Evolutionary conservation across 1,284 basidiomycete species (phyloP), one percentile per base, ranked within the genome.

Genomic region (Leccinum pachyderme): DNA sequence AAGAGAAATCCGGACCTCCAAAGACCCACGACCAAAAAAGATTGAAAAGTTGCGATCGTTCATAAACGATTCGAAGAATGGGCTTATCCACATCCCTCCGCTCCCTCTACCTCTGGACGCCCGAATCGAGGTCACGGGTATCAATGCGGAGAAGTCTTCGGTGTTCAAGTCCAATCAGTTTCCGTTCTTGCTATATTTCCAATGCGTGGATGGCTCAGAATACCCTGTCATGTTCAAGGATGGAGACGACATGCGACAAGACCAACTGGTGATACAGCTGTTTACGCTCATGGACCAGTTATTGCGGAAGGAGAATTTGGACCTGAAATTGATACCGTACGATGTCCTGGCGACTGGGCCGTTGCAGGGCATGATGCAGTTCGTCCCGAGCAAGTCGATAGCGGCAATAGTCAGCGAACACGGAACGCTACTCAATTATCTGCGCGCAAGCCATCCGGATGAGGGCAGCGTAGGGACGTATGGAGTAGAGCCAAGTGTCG

Each of bases 161-260:
- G 88, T 99, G 29, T 99, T 99, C 82, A 99, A 99, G 72, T 98
- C 95, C 43, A 98, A 96, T 65, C 86, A 98, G 51, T 93, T 89
- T 61, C 97, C 97, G 0, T 80, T 99, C 48, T 79, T 96, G 18
- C 78, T 99, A 11, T 93, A 91, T 73, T 96, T 98, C 70, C 87
- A 93, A 66, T 89, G 89, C 59, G 74, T 84, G 41, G 81, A 88
- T 59, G 82, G 87, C 6, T 78, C 80, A 33, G 89, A 94, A 67
- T 99, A 92, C 71, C 91, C 95, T 0, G 82, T 98, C 49, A 99
- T 99, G 60, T 98, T 98, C 81, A 99, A 99, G 73, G 95, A 98
- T 62, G 97, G 97, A 6, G 97, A 99, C 69, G 97, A 99, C 69
- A 86, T 99, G 78, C 87, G 96, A 22, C 97, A 99, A 71, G 96